phyloP scores from a whole-genome alignment of 345 rosid genomes.

The Triadica sebifera region DNA sequence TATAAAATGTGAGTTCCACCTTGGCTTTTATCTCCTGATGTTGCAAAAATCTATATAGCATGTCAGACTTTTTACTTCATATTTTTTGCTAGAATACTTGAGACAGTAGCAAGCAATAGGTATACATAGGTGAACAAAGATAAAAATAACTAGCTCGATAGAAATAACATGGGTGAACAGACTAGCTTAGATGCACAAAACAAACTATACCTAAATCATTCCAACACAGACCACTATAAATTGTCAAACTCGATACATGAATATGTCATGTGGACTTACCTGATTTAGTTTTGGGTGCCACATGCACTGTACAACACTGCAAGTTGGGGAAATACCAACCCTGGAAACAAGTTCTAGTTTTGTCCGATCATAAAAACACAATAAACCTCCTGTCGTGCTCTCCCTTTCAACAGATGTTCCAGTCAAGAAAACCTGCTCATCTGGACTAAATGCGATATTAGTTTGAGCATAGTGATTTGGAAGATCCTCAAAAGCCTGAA shows the following conservation, averaged over 20 bases:
- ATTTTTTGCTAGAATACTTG: background rate
- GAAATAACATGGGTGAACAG: background rate
- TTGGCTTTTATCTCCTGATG: constrained; percentile 83
- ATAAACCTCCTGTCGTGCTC: constrained; percentile 73
- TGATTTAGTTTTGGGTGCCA: constrained; percentile 98
- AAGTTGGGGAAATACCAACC: constrained; percentile 80
- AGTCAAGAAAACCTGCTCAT: constrained; percentile 79
- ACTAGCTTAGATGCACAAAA: background rate
- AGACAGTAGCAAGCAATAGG: background rate
- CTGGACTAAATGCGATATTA: constrained; percentile 87
- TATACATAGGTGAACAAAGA: background rate
- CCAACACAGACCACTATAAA: background rate
- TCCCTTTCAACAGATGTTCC: constrained; percentile 95
- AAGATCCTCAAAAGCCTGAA: constrained; percentile 82
- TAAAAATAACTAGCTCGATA: background rate
- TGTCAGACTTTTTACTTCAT: constrained; percentile 4
- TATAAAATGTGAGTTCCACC: constrained; percentile 85
- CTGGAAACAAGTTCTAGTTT: constrained; percentile 90
- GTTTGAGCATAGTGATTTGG: constrained; percentile 91
- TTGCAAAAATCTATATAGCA: constrained; percentile 64
- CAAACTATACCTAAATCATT: background rate
- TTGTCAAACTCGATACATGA: background rate
- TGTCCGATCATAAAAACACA: constrained; percentile 77
- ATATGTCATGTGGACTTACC: constrained; percentile 41
- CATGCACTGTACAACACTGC: constrained; percentile 84